Conservation (phyloP, 306 rosid genomes). For the Vigna angularis region DNA sequence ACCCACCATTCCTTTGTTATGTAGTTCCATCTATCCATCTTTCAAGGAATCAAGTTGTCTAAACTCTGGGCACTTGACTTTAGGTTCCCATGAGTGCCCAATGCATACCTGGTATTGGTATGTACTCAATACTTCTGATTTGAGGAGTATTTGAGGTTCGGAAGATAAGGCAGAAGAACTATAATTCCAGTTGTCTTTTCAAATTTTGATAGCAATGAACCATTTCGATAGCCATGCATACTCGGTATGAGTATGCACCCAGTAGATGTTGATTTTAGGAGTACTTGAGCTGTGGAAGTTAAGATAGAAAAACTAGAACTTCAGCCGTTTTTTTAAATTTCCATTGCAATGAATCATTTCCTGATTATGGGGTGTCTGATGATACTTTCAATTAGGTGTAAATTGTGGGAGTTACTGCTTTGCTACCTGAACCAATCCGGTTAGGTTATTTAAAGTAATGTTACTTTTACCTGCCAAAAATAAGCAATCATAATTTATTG, state of each 20-base stretch:
- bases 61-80: background rate
- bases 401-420: constrained; percentile 39
- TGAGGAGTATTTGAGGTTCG: background rate
- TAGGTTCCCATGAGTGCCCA: background rate
- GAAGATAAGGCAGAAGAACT: constrained; percentile 15
- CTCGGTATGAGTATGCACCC: background rate
- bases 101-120: background rate
- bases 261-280: background rate
- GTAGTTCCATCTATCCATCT: background rate
- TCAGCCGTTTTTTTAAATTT: constrained; percentile 28
- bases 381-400: constrained; percentile 16
- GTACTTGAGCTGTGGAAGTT: background rate
- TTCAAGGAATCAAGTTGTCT: background rate
- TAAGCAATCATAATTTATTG: constrained; percentile 15
- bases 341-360: constrained; percentile 5
- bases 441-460: constrained; percentile 27
- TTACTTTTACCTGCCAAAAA: background rate
- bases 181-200: constrained; percentile 26
- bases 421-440: constrained; percentile 29
- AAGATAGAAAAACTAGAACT: constrained; percentile 26
- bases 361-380: constrained; percentile 17
- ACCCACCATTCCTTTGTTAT: background rate
- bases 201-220: background rate
- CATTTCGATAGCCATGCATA: too few species aligned
- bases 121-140: background rate